These are phyloP conservation scores for Nemania serpens DNA, from an alignment of 2,329 filamentous ascomycete genomes.

Conservation along the genomic window DNA sequence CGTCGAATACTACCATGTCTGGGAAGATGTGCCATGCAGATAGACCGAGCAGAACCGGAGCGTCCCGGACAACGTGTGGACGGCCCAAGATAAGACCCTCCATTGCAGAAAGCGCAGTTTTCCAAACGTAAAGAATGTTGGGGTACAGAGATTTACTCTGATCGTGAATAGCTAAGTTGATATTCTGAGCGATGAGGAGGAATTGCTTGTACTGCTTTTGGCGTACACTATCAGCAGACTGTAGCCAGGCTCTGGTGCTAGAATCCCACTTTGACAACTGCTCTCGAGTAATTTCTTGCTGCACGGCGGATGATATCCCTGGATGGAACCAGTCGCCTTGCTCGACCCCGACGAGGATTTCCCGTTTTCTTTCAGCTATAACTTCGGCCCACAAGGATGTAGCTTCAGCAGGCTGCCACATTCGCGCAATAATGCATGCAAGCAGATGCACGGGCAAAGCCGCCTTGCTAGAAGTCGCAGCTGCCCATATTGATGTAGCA, in stretches of 20 bases:
- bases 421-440: constrained; percentile 42
- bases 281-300: constrained; percentile 24
- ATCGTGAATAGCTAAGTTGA: constrained; percentile 12
- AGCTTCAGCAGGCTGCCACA: constrained; percentile 38
- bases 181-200: constrained; percentile 23
- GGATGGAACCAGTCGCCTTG: neutral
- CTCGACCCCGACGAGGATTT: constrained; percentile 15
- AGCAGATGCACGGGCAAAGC: constrained; percentile 34
- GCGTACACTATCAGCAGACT: too few species aligned
- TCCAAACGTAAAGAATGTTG: constrained; percentile 18
- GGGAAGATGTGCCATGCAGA: too few species aligned
- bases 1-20: too few species aligned
- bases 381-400: constrained; percentile 43
- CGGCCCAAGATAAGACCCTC: too few species aligned
- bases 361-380: constrained; percentile 24
- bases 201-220: too few species aligned
- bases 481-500: constrained; percentile 39
- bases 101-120: neutral
- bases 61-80: too few species aligned
- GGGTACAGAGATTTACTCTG: constrained; percentile 2
- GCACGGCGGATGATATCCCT: neutral
- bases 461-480: constrained; percentile 36
- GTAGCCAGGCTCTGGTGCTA: too few species aligned
- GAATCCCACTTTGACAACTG: constrained; percentile 34
- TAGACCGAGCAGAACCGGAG: too few species aligned